phyloP scores from a whole-genome alignment of 1,284 basidiomycete species.

The Trichosporon inkin region DNA sequence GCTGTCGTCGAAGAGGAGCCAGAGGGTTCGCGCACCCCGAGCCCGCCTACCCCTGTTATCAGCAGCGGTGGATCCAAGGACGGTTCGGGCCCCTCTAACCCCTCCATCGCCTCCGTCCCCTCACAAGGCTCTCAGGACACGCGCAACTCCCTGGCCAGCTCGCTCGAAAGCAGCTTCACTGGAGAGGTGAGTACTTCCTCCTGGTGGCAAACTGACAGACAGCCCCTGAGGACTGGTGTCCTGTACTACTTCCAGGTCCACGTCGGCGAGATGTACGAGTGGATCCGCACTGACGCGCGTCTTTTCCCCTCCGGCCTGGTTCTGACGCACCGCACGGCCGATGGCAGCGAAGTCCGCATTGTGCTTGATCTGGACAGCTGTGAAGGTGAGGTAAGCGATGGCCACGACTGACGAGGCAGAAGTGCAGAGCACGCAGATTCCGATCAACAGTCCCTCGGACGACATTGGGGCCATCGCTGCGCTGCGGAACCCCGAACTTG shows the following conservation, averaged over 20 bases:
- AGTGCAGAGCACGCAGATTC: conserved; percentile 71
- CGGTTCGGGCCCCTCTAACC: not conserved
- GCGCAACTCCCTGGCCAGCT: not conserved
- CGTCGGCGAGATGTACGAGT: conserved; percentile 65
- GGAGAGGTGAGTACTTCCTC: conserved; percentile 55
- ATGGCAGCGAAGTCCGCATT: conserved; percentile 71
- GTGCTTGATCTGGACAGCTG: conserved; percentile 78
- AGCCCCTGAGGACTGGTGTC: conserved; percentile 76
- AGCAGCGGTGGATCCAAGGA: not conserved
- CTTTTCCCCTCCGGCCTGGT: conserved; percentile 73
- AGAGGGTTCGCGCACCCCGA: conserved; percentile 9
- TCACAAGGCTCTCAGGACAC: not conserved
- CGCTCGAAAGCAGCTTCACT: conserved; percentile 18
- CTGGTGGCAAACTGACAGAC: conserved; percentile 1
- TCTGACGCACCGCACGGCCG: conserved; percentile 73
- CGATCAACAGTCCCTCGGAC: conserved; percentile 60
- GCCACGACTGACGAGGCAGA: conserved; percentile 52
- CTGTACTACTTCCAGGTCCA: conserved; percentile 89
- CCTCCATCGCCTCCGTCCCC: not conserved
- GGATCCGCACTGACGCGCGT: conserved; percentile 78
- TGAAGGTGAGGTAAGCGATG: conserved; percentile 36
- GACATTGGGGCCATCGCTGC: conserved; percentile 81
- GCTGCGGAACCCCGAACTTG: conserved; percentile 57
- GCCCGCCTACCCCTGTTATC: not conserved
- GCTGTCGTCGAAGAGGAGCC: conserved; percentile 5